phyloP scores from a whole-genome alignment of 2,329 filamentous ascomycete species.

The Aspergillus ustus region DNA sequence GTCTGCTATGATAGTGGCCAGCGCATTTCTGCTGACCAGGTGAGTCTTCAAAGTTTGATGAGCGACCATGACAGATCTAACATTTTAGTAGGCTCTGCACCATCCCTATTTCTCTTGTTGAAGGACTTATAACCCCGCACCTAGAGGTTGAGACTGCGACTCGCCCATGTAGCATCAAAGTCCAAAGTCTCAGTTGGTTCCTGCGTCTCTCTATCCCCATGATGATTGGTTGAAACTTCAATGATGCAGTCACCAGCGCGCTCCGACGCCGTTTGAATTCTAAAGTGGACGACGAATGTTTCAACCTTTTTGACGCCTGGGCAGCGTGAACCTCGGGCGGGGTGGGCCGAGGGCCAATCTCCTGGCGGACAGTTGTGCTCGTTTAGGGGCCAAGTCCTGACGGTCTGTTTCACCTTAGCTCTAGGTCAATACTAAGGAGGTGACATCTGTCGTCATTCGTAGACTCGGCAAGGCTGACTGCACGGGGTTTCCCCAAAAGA shows the following conservation, averaged over 20 bases:
- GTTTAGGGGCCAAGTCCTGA: constrained; percentile 9
- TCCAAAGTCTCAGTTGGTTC: neutral
- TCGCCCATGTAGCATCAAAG: neutral
- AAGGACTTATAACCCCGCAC: neutral
- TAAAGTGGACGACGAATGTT: constrained; percentile 7
- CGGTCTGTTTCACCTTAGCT: constrained; percentile 14
- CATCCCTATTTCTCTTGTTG: constrained; percentile 43
- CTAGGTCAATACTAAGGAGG: neutral
- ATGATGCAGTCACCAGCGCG: no score
- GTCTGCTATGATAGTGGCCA: constrained; percentile 73
- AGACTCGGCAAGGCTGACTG: constrained; percentile 7
- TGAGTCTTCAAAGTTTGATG: constrained; percentile 31
- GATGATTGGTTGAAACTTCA: neutral
- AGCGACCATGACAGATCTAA: constrained; percentile 2
- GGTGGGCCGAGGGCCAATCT: constrained; percentile 1
- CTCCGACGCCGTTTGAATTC: neutral
- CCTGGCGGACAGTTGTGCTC: neutral
- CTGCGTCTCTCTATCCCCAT: neutral
- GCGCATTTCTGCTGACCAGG: constrained; percentile 70
- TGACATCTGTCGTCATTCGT: neutral
- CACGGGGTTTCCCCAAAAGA: neutral
- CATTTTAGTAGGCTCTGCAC: constrained; percentile 36
- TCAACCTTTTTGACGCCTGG: constrained; percentile 15
- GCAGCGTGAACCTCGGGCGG: constrained; percentile 11
- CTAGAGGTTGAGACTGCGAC: neutral